Base-by-base conservation (phyloP, 2,329 filamentous ascomycete species). In the Curvularia spicifera region DNA sequence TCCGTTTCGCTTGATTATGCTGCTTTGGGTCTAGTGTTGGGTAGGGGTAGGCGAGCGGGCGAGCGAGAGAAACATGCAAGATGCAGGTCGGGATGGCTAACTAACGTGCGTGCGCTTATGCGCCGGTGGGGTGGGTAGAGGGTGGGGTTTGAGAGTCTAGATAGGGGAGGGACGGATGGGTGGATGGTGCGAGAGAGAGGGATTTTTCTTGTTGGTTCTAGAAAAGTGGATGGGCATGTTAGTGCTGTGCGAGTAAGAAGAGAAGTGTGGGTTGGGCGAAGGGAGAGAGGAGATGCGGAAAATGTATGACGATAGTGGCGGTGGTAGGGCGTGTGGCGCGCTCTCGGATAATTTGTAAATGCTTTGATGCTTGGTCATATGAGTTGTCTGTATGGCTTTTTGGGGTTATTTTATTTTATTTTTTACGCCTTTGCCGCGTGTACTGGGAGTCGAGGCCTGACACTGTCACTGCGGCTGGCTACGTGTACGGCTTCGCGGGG, bases 31-130 rank as follows among this genome's bases (percentile, higher is more conserved):
- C 7, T 50, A 50, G 47, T 29, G 13, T 0, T 5, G 18, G 33
- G 6, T 13, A 50, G 47, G 47, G 47, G 35, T 50, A 50, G 35
- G 47, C 47, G 47, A 50, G 31, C 31, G 31, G 5, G 31, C 4
- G 10, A 33, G 10, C 31, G 31, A 33, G 12, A 33, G 31, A 4
- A 31, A 31, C 28, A 31, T 31, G 28, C 28, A 31, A 31, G 6
- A 31, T 31, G 28, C 28, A 31, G 5, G 28, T 31, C 28, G 28
- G 28, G 28, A 31, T 31, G 28, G 18, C 18, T 18, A 18, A 18
- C 28, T 31, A 31, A 31, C 28, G 28, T 31, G 28, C 28, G 9
- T 31, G 28, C 28, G 28, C 28, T 31, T 18, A 18, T 31, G 28
- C 28, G 28, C 28, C 28, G 28, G 28, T 31, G 28, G 28, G 28